These are phyloP conservation scores for Vigna nakashimae DNA, from an alignment of 306 rosid genomes.

Conservation along the genomic window DNA sequence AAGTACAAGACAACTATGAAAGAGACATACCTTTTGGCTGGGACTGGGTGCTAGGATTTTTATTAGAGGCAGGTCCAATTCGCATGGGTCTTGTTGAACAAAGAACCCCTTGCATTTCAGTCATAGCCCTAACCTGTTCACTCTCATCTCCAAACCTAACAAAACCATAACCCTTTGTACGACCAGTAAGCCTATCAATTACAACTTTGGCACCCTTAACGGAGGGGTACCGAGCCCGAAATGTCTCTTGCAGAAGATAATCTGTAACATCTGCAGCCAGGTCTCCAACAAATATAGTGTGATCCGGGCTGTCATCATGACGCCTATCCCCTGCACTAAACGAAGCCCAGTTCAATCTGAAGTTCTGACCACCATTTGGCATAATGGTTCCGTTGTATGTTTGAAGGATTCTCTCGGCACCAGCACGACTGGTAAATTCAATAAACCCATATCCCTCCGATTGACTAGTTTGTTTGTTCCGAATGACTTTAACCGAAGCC, in stretches of 20 bases:
- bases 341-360: slow-evolving; percentile 95
- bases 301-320: slow-evolving; percentile 83
- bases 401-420: slow-evolving; percentile 83
- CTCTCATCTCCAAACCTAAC: slow-evolving; percentile 88
- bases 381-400: slow-evolving; percentile 78
- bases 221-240: slow-evolving; percentile 63
- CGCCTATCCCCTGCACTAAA: slow-evolving; percentile 85
- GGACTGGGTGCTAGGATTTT: slow-evolving; percentile 77
- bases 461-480: slow-evolving; percentile 82
- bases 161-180: slow-evolving; percentile 96
- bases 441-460: slow-evolving; percentile 94
- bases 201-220: slow-evolving; percentile 96
- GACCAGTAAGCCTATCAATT: slow-evolving; percentile 89
- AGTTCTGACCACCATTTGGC: slow-evolving; percentile 89
- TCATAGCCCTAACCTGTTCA: slow-evolving; percentile 86
- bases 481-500: slow-evolving; percentile 73
- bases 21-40: slow-evolving; percentile 81
- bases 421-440: slow-evolving; percentile 74
- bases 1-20: slow-evolving; percentile 2
- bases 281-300: slow-evolving; percentile 92
- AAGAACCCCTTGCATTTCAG: slow-evolving; percentile 94
- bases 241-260: slow-evolving; percentile 69
- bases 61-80: slow-evolving; percentile 94
- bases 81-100: slow-evolving; percentile 96
- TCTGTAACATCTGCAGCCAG: slow-evolving; percentile 93